These are phyloP conservation scores for Sporobolomyces pararoseus DNA, from an alignment of 768 basidiomycete species.

Conservation along the genomic window DNA sequence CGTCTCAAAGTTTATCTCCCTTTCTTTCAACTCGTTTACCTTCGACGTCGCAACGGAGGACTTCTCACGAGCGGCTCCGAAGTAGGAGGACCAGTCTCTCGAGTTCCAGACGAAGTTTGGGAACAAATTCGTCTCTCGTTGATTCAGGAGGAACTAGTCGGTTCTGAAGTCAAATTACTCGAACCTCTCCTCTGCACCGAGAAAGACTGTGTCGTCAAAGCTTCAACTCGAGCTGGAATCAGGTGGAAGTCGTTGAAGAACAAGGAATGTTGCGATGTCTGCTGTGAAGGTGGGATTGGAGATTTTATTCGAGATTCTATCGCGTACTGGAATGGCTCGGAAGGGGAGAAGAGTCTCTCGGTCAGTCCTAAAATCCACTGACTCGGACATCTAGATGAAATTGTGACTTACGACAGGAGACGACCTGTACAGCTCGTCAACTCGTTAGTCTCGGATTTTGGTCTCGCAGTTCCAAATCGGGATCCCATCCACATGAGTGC, in stretches of 20 bases:
- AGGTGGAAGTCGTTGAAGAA: neutral
- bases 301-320: neutral
- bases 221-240: neutral
- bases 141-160: neutral
- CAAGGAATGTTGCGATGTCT: too few relatives aligned
- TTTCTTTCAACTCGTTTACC: constrained; percentile 2
- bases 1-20: neutral
- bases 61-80: neutral
- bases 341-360: neutral
- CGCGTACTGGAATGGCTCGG: too few relatives aligned
- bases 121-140: neutral
- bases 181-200: neutral
- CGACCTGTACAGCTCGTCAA: too few relatives aligned
- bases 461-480: neutral
- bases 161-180: neutral
- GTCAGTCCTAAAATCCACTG: too few relatives aligned
- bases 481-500: neutral
- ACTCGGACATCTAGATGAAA: too few relatives aligned
- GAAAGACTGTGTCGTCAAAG: neutral
- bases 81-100: too few relatives aligned
- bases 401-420: too few relatives aligned
- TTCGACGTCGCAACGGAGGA: neutral
- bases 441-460: too few relatives aligned
- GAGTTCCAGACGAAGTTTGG: neutral
- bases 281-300: neutral